Evolutionary conservation across 805 yeast genomes (phyloP).

Genomic region (Candida golubevii): DNA sequence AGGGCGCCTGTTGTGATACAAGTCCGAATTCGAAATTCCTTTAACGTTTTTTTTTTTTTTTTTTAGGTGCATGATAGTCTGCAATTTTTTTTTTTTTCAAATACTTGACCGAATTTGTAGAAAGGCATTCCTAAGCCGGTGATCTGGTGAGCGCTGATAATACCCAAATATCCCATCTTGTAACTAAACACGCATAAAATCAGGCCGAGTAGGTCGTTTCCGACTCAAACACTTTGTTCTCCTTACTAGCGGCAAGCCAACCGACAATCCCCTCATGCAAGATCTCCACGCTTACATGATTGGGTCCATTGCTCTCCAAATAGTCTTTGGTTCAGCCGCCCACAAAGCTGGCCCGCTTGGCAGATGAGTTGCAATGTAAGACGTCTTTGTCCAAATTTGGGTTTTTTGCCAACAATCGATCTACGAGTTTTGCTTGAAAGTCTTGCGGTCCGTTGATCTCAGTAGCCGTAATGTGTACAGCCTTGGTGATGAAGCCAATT

Average conservation of each 20-base stretch:
- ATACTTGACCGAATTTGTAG: no score
- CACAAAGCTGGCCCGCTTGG: constrained; percentile 17
- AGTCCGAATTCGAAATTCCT: no score
- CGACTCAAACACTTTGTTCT: constrained; percentile 6
- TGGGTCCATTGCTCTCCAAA: constrained; percentile 11
- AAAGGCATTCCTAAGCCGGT: no score
- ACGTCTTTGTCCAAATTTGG: constrained; percentile 15
- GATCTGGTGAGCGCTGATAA: not conserved
- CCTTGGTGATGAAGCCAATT: constrained; percentile 13
- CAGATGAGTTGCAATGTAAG: constrained; percentile 22
- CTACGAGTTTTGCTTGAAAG: constrained; percentile 13
- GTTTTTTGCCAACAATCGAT: constrained; percentile 8
- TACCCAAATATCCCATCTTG: no score
- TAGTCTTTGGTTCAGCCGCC: constrained; percentile 24
- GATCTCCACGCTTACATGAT: constrained; percentile 16
- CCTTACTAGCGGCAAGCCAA: constrained; percentile 17
- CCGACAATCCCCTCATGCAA: constrained; percentile 23
- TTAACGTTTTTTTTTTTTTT: no score
- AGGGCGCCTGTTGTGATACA: no score
- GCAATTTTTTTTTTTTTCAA: no score
- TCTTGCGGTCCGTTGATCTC: constrained; percentile 14
- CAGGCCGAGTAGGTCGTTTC: constrained; percentile 7
- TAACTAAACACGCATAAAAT: not conserved
- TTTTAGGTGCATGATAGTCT: no score
- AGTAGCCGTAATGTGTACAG: constrained; percentile 21